phyloP scores from a whole-genome alignment of 2,329 filamentous ascomycete species.

The Phyllosticta citribraziliensis region DNA sequence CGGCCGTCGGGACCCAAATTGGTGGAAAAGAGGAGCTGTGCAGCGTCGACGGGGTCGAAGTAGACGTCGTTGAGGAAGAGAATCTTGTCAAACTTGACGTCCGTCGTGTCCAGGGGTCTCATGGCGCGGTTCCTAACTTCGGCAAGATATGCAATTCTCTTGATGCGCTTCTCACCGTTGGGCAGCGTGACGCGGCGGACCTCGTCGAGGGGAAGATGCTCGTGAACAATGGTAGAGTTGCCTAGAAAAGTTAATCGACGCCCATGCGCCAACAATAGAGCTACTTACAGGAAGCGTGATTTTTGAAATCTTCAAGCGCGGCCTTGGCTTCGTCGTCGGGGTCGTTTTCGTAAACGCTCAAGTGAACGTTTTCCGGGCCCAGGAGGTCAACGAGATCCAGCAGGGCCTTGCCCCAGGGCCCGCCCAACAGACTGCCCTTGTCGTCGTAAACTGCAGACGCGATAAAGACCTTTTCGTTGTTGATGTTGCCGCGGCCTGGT shows the following conservation, averaged over 20 bases:
- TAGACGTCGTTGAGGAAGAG: constrained; percentile 59
- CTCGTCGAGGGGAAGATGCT: constrained; percentile 46
- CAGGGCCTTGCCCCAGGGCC: constrained; percentile 54
- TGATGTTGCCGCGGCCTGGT: constrained; percentile 39
- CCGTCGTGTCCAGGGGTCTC: constrained; percentile 46
- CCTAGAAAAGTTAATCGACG: constrained; percentile 18
- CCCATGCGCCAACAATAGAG: background rate
- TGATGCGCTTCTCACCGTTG: constrained; percentile 52
- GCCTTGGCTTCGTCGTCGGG: constrained; percentile 46
- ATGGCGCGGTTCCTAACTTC: constrained; percentile 63
- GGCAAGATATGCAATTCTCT: constrained; percentile 64
- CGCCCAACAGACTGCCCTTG: constrained; percentile 49
- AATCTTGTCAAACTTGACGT: constrained; percentile 50
- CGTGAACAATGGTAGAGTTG: constrained; percentile 45
- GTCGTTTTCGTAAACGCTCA: constrained; percentile 67
- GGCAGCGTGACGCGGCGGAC: constrained; percentile 53
- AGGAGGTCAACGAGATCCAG: constrained; percentile 54
- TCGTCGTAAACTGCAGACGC: constrained; percentile 61
- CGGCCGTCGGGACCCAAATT: constrained; percentile 44
- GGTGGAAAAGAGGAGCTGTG: constrained; percentile 55
- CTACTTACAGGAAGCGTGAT: constrained; percentile 36
- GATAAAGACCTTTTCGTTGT: constrained; percentile 62
- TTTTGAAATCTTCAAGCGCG: constrained; percentile 46
- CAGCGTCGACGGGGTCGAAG: constrained; percentile 49
- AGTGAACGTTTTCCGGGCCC: constrained; percentile 56